Percentiles rank a stretch among this genome's conserved stretches.
phyloP scores from a whole-genome alignment of 78 protist species.

The Dictyostelium firmibasis region DNA sequence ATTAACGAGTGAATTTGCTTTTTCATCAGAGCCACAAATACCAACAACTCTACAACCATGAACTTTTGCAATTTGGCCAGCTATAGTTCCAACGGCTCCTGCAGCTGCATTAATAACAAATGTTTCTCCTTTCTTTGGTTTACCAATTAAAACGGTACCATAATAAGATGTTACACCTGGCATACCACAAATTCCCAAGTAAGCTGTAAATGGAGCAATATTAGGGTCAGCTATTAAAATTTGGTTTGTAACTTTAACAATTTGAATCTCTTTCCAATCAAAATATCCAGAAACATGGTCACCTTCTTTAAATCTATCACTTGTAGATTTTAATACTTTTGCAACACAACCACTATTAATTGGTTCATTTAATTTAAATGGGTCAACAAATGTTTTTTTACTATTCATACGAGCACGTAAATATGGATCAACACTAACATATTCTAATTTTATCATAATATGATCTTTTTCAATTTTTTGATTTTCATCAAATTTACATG shows the following conservation, averaged over 20 bases:
- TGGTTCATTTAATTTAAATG: background rate
- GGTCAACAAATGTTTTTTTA: background rate
- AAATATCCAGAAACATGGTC: background rate
- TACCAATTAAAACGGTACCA: slow-evolving; percentile 10
- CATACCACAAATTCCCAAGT: slow-evolving; percentile 57
- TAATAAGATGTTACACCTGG: slow-evolving; percentile 79
- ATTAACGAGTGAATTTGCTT: slow-evolving; percentile 20
- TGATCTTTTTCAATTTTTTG: slow-evolving; percentile 10
- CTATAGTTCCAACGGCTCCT: slow-evolving; percentile 74
- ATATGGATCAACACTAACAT: slow-evolving; percentile 35
- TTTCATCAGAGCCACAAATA: slow-evolving; percentile 70
- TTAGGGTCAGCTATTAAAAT: background rate
- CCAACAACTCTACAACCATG: slow-evolving; percentile 77
- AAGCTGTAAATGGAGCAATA: background rate
- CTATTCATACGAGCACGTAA: slow-evolving; percentile 31
- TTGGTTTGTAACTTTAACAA: background rate
- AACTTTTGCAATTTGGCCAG: slow-evolving; percentile 44
- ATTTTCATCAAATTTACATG: background rate
- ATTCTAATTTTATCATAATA: background rate
- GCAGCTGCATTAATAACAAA: slow-evolving; percentile 78
- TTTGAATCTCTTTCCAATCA: slow-evolving; percentile 6
- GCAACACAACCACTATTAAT: slow-evolving; percentile 3
- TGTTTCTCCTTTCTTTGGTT: slow-evolving; percentile 86
- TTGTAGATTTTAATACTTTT: slow-evolving; percentile 7
- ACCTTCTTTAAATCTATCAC: slow-evolving; percentile 14